phyloP scores from a whole-genome alignment of 2,329 filamentous ascomycete species.

The Cladophialophora immunda region DNA sequence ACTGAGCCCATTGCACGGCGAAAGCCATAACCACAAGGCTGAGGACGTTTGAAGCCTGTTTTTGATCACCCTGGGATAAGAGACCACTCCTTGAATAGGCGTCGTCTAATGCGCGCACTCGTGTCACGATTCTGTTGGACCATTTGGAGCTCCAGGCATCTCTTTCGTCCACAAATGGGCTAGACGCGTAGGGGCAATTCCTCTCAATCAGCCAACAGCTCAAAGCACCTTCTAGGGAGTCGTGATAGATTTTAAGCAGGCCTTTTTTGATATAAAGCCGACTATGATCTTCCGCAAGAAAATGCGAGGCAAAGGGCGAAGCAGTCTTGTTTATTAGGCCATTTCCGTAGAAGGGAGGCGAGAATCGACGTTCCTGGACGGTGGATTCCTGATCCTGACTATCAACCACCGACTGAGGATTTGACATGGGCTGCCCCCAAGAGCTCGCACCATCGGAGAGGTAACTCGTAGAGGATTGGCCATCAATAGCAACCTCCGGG shows the following conservation, averaged over 20 bases:
- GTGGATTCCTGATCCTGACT: slow-evolving; percentile 30
- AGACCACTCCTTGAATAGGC: slow-evolving; percentile 19
- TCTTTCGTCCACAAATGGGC: slow-evolving; percentile 21
- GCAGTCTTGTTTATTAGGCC: not conserved
- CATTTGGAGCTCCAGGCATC: slow-evolving; percentile 22
- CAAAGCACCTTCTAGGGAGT: slow-evolving; percentile 34
- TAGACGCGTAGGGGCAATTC: slow-evolving; percentile 47
- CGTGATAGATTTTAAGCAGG: slow-evolving; percentile 33
- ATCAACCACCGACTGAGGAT: slow-evolving; percentile 7
- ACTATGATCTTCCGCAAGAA: slow-evolving; percentile 47
- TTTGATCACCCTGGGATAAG: slow-evolving; percentile 23
- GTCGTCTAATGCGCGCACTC: slow-evolving; percentile 30
- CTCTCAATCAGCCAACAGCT: slow-evolving; percentile 36
- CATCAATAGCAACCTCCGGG: slow-evolving; percentile 1
- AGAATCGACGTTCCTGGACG: slow-evolving; percentile 26
- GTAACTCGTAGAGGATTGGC: slow-evolving; percentile 11
- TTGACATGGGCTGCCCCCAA: slow-evolving; percentile 13
- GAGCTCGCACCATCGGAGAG: slow-evolving; percentile 4
- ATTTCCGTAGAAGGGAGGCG: slow-evolving; percentile 8
- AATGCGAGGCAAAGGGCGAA: slow-evolving; percentile 34
- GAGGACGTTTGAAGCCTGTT: slow-evolving; percentile 29
- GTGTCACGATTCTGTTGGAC: slow-evolving; percentile 29
- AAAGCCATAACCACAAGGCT: slow-evolving; percentile 33
- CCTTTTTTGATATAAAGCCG: slow-evolving; percentile 48
- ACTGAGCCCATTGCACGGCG: slow-evolving; percentile 32